Base-by-base conservation (phyloP, 176 grass and related monocot species). In the Tuctoria greenei region DNA sequence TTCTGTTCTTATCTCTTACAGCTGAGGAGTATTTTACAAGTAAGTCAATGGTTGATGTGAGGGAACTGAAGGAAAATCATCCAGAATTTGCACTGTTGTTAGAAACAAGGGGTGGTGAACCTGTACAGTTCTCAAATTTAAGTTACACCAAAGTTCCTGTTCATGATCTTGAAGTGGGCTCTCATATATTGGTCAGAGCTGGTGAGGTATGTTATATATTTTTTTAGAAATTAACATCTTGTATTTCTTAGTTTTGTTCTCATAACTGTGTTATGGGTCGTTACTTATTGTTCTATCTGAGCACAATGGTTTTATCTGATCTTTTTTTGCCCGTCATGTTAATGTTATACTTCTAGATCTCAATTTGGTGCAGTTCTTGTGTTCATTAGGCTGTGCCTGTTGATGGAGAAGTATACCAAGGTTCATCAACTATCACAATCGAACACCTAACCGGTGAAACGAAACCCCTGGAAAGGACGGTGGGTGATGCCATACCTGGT, bases 21-120 rank as follows among this genome's bases (percentile, higher is more conserved):
- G 95, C 95, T 18, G 95, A 97, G 85, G 95, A 93, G 79, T 93
- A 97, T 73, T 97, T 97, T 71, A 97, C 91, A 50, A 93, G 95
- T 61, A 90, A 78, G 76, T 90, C 95, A 46, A 93, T 97, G 91
- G 76, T 93, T 81, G 95, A 97, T 72, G 95, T 97, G 86, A 93
- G 88, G 52, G 91, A 97, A 78, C 88, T 97, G 66, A 93, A 86
- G 79, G 95, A 93, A 64, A 97, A 88, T 75, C 86, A 93, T 71
- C 95, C 95, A 11, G 95, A 97, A 75, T 97, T 85, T 86, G 95
- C 95, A 31, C 77, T 97, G 21, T 81, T 97, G 45, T 65, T 97
- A 73, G 84, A 97, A 76, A 77, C 79, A 72, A 85, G 78, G 69
- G 90, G 79, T 42, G 83, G 84, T 52, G 61, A 72, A 26, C 71